Base-by-base conservation (phyloP, 73 alveolate genomes). In the Symbiodinium pilosum region DNA sequence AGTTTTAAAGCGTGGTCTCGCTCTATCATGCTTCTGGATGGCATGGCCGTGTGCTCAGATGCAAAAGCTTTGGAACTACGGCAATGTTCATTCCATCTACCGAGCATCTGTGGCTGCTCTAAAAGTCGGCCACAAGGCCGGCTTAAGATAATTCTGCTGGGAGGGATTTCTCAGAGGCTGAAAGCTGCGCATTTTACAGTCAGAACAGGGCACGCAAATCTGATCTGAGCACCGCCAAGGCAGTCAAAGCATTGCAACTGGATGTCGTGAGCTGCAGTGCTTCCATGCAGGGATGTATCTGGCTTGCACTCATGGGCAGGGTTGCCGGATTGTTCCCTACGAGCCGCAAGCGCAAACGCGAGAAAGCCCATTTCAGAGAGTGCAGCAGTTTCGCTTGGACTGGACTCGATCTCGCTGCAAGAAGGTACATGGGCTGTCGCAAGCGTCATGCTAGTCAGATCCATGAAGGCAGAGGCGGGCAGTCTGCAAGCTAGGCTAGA, bases 41-140 rank as follows among this genome's bases (percentile, higher is more conserved):
- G 39, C 43, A 87, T 87, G 94, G 94, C 43, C 41, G 44, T 69
- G 81, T n/a, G 38, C 81, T 38, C 32, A 64, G 34, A 47, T 47
- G 21, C 21, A 47, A 47, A 6, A 6, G 6, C 59, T 47, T 14
- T 47, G 59, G 6, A 14, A 47, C 59, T 47, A 6, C 14, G 6
- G 59, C 21, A 14, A 6, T 47, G 59, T 47, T 47, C 59, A 6
- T 47, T 14, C 59, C 59, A n/a, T n/a, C n/a, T n/a, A n/a, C n/a
- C n/a, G n/a, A n/a, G n/a, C n/a, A n/a, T n/a, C n/a, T n/a, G n/a
- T n/a, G n/a, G n/a, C n/a, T n/a, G n/a, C n/a, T n/a, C n/a, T n/a
- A n/a, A n/a, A n/a, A n/a, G n/a, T n/a, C n/a, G n/a, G n/a, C n/a
- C n/a, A n/a, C n/a, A n/a, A n/a, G n/a, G n/a, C n/a, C n/a, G n/a